phyloP scores from a whole-genome alignment of 257 asterid species.

The Nicotiana undulata region DNA sequence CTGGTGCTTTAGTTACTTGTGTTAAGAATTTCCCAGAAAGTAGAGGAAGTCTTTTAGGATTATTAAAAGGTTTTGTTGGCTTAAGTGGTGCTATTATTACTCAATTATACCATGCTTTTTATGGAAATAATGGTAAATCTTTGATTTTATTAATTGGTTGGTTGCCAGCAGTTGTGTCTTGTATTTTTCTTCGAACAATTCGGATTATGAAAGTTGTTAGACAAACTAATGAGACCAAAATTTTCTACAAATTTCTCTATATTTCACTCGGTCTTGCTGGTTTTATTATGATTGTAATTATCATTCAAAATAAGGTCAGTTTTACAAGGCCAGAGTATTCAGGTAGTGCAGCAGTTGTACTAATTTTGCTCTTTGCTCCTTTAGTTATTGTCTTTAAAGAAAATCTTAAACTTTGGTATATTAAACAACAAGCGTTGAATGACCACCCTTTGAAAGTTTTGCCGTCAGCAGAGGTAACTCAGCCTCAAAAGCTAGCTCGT shows the following conservation, averaged over 20 bases:
- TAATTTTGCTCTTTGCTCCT: slow-evolving; percentile 31
- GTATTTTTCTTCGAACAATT: slow-evolving; percentile 33
- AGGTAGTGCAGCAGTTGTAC: slow-evolving; percentile 28
- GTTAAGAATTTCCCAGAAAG: slow-evolving; percentile 66
- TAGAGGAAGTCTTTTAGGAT: slow-evolving; percentile 42
- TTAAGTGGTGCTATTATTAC: slow-evolving; percentile 68
- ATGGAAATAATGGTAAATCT: slow-evolving; percentile 32
- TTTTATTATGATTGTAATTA: slow-evolving; percentile 37
- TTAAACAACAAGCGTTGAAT: neutral
- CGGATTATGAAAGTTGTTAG: slow-evolving; percentile 28
- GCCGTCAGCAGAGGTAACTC: neutral
- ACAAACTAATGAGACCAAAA: slow-evolving; percentile 32
- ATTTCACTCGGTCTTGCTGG: slow-evolving; percentile 39
- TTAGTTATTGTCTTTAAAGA: slow-evolving; percentile 27
- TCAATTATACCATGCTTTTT: slow-evolving; percentile 41
- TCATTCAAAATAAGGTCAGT: slow-evolving; percentile 25
- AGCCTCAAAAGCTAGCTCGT: neutral
- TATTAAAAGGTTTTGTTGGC: slow-evolving; percentile 55
- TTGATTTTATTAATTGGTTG: slow-evolving; percentile 46
- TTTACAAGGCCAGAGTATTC: slow-evolving; percentile 22
- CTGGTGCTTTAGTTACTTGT: slow-evolving; percentile 56
- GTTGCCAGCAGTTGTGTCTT: slow-evolving; percentile 53
- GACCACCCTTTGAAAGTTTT: slow-evolving; percentile 6
- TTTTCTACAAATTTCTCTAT: slow-evolving; percentile 38
- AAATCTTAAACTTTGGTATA: slow-evolving; percentile 26